These are phyloP conservation scores for Neurospora sp. DNA, from an alignment of 495 filamentous ascomycete genomes.

Conservation along the genomic window DNA sequence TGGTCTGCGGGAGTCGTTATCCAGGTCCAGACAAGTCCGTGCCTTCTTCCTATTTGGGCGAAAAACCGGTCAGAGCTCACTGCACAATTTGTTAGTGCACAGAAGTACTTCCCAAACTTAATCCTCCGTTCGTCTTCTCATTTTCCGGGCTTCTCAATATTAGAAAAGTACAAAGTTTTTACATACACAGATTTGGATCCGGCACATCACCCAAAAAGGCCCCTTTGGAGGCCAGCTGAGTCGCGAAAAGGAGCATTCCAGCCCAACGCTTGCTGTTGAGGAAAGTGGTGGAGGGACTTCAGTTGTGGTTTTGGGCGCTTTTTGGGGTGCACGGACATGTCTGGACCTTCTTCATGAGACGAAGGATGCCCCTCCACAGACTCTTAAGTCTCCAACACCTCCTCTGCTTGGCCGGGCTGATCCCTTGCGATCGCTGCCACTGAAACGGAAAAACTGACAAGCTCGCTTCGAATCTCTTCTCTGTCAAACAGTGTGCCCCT, in stretches of 20 bases:
- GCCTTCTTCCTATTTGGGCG: not conserved
- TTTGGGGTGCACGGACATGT: too few species aligned
- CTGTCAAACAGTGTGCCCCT: not conserved
- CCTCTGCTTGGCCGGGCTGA: not conserved
- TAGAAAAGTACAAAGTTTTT: too few species aligned
- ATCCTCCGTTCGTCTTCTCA: too few species aligned
- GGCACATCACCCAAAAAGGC: too few species aligned
- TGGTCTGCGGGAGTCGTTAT: not conserved
- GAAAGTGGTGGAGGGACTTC: too few species aligned
- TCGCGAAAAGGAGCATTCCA: too few species aligned
- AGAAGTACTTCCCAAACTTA: not conserved
- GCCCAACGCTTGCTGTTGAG: too few species aligned
- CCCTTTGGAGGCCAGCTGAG: too few species aligned
- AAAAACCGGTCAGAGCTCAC: not conserved
- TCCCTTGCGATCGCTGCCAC: not conserved
- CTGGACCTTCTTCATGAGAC: not conserved
- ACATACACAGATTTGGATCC: too few species aligned
- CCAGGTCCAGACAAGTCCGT: not conserved
- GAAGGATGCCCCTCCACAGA: not conserved
- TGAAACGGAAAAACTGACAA: not conserved
- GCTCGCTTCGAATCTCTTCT: not conserved
- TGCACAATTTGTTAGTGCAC: not conserved
- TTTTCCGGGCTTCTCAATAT: too few species aligned
- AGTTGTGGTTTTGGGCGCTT: too few species aligned
- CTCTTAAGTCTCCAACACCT: not conserved